Evolutionary conservation across 78 protist species (phyloP), one percentile per base, ranked within the genome.

Genomic region (Protostelium mycophagum): DNA sequence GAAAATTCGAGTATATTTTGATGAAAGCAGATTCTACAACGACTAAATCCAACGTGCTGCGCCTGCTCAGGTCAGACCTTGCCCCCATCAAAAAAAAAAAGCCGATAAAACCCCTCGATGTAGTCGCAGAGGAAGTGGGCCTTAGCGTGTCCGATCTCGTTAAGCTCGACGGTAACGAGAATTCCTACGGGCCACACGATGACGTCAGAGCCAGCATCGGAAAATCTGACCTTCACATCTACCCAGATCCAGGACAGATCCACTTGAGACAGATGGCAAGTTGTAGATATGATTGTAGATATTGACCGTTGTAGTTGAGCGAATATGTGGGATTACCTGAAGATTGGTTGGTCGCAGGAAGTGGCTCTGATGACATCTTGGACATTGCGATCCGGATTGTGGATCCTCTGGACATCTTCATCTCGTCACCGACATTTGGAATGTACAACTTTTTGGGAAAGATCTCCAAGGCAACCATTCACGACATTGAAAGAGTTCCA

Each of bases 191-290:
- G 63, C 86, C 86, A 16, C 86, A 35, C 37, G 29, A 85, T 5
- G 86, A 36, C 5, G 63, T 85, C 86, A 36, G 36, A 16, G 86
- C 5, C 63, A 16, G 29, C 16, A 35, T 85, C 37, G 37, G 37
- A 85, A 85, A 35, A 37, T 37, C 37, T 5, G 37, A 85, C 5
- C 16, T 37, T 25, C 86, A 85, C 86, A 85, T 85, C 16, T 85
- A 85, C 86, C 86, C 86, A 16, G 86, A 85, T 85, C 86, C 86
- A 5, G 37, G 86, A 23, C 86, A 85, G 37, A 85, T 16, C 86
- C 36, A 85, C 63, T 16, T 85, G n/a, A 5, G 86, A n/a, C n/a
- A n/a, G n/a, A n/a, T n/a, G n/a, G n/a, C n/a, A n/a, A n/a, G n/a
- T n/a, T n/a, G n/a, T n/a, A n/a, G n/a, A n/a, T n/a, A n/a, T n/a